Base-by-base conservation (phyloP, 177 flowering plant species). In the Vitis hybrid region DNA sequence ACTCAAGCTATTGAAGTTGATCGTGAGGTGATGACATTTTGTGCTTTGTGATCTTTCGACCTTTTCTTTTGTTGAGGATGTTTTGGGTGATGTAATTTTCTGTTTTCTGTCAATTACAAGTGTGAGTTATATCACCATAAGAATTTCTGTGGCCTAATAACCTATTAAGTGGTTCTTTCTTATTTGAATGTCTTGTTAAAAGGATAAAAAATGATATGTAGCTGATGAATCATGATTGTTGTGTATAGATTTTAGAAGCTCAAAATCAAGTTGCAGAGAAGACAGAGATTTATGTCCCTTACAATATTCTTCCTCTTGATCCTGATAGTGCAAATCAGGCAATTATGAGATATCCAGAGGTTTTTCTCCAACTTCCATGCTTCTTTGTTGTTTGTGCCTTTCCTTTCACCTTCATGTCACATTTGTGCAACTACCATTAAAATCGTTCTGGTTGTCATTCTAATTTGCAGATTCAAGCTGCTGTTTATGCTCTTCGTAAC, bases 301-400 rank as follows among this genome's bases (percentile, higher is more conserved):
- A 94, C 81, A 96, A 96, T 70, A 93, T 96, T 74, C 97, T 96
- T 77, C 99, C 99, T 66, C 97, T 94, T 70, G 99, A 96, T 70
- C 97, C 95, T 72, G 98, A 90, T 70, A 96, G 99, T 89, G 85
- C 89, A 80, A 90, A 92, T 81, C 98, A 89, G 76, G 93, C 98
- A 39, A 93, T 96, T 72, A 96, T 94, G 99, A 87, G 72, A 79
- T 92, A 82, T 74, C 94, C 95, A 13, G 99, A 96, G 98, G 99
- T 92, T 65, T 67, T 70, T 33, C 45, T 33, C 45, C 7, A 33
- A 33, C 45, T 33, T 51, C 70, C 19, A 33, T 33, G 45, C 45
- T 33, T 66, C 58, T 26, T 26, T 14, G 64, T 57, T 66, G 13
- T 75, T 2, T 20, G 31, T 33, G 14, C 64, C 51, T 67, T 58